Conservation (phyloP, 2,329 filamentous ascomycete species). For the Talaromyces funiculosus region DNA sequence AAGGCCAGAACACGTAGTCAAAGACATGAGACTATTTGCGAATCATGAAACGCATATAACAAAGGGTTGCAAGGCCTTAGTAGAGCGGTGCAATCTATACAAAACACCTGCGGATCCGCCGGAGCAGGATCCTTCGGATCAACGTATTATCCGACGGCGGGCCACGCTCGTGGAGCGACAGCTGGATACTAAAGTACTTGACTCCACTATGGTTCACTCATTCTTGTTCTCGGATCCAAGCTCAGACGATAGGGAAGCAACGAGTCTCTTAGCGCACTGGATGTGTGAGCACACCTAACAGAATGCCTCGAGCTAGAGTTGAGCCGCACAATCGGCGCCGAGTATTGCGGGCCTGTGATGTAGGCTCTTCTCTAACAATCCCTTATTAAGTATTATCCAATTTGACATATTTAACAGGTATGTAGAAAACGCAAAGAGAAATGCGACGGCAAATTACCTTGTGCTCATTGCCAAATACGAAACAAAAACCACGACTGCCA, state of each 20-base stretch:
- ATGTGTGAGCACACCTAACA: not conserved
- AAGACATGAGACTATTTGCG: no score
- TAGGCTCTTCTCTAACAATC: not conserved
- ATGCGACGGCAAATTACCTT: constrained; percentile 48
- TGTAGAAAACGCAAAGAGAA: constrained; percentile 48
- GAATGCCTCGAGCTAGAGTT: not conserved
- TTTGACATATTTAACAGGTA: not conserved
- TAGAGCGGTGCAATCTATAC: no score
- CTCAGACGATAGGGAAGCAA: not conserved
- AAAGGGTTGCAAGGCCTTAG: no score
- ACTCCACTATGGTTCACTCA: not conserved
- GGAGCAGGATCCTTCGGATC: no score
- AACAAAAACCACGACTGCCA: not conserved
- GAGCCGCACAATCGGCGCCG: not conserved
- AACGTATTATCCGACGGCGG: no score
- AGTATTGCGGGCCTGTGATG: not conserved
- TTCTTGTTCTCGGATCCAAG: not conserved
- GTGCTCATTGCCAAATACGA: constrained; percentile 24
- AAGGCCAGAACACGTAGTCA: no score
- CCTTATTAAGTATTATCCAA: not conserved
- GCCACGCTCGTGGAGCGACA: no score
- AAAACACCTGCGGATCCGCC: no score
- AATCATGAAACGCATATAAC: no score
- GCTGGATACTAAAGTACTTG: not conserved
- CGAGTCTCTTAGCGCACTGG: not conserved